phyloP scores from a whole-genome alignment of 331 rosid species.

The Acacia concinna region DNA sequence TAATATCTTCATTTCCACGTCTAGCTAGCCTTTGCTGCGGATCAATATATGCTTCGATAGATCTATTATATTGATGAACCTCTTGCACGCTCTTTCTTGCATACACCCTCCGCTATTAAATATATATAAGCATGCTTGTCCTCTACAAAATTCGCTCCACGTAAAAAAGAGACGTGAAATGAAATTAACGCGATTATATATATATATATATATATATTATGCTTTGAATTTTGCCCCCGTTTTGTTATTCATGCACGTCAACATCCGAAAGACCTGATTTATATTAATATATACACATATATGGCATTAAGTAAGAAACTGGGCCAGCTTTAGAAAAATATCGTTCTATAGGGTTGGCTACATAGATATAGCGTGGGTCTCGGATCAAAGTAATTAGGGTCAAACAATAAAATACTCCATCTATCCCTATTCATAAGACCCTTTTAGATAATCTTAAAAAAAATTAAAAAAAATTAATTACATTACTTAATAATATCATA shows the following conservation, averaged over 20 bases:
- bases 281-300: background rate
- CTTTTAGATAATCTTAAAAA: too few relatives aligned
- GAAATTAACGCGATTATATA: background rate
- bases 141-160: background rate
- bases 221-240: background rate
- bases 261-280: background rate
- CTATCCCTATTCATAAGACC: too few relatives aligned
- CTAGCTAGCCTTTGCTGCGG: background rate
- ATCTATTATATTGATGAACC: background rate
- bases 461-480: too few relatives aligned
- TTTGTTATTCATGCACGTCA: background rate
- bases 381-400: background rate
- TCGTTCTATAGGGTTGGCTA: background rate
- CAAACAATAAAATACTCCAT: background rate
- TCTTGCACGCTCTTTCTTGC: background rate
- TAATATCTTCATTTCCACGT: background rate
- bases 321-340: background rate
- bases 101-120: background rate
- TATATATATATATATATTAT: too few relatives aligned
- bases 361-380: background rate
- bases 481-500: too few relatives aligned
- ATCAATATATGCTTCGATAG: background rate
- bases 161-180: background rate
- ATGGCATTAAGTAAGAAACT: background rate
- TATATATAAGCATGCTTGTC: too few relatives aligned